phyloP scores from a whole-genome alignment of 176 grass and related monocot genomes.

The Bolboschoenus planiculmis region DNA sequence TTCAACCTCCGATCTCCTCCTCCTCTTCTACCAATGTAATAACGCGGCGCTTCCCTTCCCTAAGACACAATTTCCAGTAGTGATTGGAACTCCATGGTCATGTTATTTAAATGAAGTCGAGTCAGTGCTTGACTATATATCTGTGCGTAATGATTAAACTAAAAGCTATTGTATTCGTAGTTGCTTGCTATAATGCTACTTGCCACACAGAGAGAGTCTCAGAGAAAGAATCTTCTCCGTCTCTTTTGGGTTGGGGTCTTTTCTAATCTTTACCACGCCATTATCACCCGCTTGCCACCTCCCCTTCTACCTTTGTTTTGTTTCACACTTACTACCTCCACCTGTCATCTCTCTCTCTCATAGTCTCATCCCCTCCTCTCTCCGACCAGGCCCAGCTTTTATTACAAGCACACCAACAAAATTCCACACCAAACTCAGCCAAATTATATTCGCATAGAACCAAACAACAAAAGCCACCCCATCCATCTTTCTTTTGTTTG shows the following conservation, averaged over 20 bases:
- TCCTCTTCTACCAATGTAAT: background rate
- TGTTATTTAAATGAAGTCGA: too few relatives aligned
- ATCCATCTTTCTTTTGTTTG: background rate
- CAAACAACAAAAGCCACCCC: constrained; percentile 24
- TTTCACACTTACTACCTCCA: background rate
- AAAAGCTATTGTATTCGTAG: too few relatives aligned
- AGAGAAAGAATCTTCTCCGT: background rate
- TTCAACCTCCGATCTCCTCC: background rate
- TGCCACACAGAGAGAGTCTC: background rate
- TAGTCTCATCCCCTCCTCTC: background rate
- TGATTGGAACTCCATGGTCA: too few relatives aligned
- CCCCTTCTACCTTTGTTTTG: background rate
- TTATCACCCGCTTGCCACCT: constrained; percentile 11
- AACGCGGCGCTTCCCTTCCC: background rate
- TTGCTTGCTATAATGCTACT: too few relatives aligned
- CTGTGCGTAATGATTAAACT: background rate
- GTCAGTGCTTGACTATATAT: too few relatives aligned
- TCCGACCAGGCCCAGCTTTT: background rate
- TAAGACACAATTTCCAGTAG: background rate
- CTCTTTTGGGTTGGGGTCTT: background rate
- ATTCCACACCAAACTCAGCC: constrained; percentile 16
- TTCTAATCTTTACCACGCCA: background rate
- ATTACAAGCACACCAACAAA: constrained; percentile 14
- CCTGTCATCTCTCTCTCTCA: constrained; percentile 4
- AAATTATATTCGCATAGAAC: constrained; percentile 10